phyloP scores from a whole-genome alignment of 2,329 filamentous ascomycete species.

The Sarocladium kiliense region DNA sequence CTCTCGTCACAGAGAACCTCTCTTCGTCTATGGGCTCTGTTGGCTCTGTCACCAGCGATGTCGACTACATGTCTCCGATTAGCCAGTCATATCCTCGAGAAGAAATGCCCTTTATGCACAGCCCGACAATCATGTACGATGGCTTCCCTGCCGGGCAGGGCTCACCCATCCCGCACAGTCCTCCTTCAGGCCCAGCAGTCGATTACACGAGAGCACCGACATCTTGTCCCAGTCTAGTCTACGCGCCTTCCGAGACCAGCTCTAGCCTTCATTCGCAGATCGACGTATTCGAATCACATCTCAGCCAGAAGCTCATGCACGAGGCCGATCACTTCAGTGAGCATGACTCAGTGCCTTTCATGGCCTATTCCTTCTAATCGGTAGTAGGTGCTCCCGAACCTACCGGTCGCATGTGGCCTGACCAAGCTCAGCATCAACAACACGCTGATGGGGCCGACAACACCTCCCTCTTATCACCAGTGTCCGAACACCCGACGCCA shows the following conservation, averaged over 20 bases:
- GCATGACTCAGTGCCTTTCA: slow-evolving; percentile 28
- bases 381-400: slow-evolving; percentile 44
- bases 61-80: slow-evolving; percentile 58
- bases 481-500: slow-evolving; percentile 37
- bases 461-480: slow-evolving; percentile 24
- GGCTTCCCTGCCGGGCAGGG: slow-evolving; percentile 44
- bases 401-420: slow-evolving; percentile 40
- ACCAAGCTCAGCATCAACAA: slow-evolving; percentile 39
- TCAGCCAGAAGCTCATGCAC: slow-evolving; percentile 44
- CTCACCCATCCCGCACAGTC: slow-evolving; percentile 51
- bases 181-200: slow-evolving; percentile 49
- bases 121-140: slow-evolving; percentile 53
- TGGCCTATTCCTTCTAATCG: slow-evolving; percentile 31
- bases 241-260: slow-evolving; percentile 54
- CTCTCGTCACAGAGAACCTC: slow-evolving; percentile 44
- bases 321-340: slow-evolving; percentile 53
- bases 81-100: slow-evolving; percentile 53
- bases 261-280: slow-evolving; percentile 56
- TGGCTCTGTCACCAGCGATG: slow-evolving; percentile 56
- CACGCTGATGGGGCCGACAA: slow-evolving; percentile 13
- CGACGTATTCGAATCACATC: slow-evolving; percentile 51
- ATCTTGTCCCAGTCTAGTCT: slow-evolving; percentile 57
- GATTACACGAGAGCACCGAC: slow-evolving; percentile 51
- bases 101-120: slow-evolving; percentile 51
- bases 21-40: slow-evolving; percentile 39